These are phyloP conservation scores for Olyra latifolia DNA, from an alignment of 176 grass and related monocot species.

Conservation along the genomic window DNA sequence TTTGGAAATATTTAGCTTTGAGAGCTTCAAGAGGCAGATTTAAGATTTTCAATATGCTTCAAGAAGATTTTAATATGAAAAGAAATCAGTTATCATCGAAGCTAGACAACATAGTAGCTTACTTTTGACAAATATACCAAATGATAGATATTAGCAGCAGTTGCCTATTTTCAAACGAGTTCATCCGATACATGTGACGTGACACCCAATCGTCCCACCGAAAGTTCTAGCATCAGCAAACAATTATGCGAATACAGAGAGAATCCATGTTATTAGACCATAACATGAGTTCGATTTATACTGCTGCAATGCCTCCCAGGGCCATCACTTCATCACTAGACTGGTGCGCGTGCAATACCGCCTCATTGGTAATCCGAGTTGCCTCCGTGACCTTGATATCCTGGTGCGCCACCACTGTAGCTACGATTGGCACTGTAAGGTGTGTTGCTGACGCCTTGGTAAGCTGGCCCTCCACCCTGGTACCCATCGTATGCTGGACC, in stretches of 20 bases:
- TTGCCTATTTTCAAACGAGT: neutral
- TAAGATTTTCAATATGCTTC: too few relatives aligned
- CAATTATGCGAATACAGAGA: neutral
- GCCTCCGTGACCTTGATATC: neutral
- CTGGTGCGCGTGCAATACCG: neutral
- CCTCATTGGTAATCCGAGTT: neutral
- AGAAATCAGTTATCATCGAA: too few relatives aligned
- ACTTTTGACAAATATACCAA: neutral
- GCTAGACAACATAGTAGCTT: too few relatives aligned
- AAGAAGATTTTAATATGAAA: too few relatives aligned
- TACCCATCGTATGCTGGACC: conserved; percentile 39
- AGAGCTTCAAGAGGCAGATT: too few relatives aligned
- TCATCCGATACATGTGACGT: neutral
- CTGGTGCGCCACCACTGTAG: conserved; percentile 21
- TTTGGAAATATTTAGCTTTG: too few relatives aligned
- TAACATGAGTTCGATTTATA: conserved; percentile 21
- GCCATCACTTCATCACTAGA: conserved; percentile 36
- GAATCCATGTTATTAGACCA: neutral
- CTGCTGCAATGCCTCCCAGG: conserved; percentile 41
- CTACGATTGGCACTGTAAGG: conserved; percentile 4
- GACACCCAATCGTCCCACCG: neutral
- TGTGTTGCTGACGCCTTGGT: conserved; percentile 44
- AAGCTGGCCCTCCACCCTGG: conserved; percentile 41
- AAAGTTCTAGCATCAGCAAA: neutral
- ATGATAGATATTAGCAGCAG: neutral